Evolutionary conservation across 352 stramenopile species (phyloP).

Genomic region (Pelagophyceae sp.): DNA sequence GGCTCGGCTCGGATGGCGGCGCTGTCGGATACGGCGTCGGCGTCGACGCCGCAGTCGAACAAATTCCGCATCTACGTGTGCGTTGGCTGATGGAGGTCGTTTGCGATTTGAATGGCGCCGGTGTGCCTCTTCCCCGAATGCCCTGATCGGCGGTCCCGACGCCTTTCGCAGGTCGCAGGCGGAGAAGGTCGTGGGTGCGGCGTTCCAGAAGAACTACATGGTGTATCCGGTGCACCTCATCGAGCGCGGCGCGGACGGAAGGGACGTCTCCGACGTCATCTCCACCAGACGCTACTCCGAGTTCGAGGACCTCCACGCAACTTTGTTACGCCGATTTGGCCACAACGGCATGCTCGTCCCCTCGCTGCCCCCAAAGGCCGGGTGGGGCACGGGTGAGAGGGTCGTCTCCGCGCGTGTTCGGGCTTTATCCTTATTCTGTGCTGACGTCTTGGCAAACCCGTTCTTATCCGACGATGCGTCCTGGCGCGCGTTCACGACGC

Average conservation of each 20-base stretch:
- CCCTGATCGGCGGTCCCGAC: no score
- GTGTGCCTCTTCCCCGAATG: no score
- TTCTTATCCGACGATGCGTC: not conserved
- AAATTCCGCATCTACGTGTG: no score
- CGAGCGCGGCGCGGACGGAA: not conserved
- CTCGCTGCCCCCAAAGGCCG: not conserved
- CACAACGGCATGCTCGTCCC: not conserved
- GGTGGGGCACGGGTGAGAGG: not conserved
- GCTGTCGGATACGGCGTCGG: no score
- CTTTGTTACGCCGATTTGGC: not conserved
- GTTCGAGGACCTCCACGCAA: not conserved
- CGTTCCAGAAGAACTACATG: not conserved
- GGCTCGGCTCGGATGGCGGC: no score
- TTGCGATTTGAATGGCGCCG: no score
- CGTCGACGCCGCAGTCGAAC: no score
- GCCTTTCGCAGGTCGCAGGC: no score
- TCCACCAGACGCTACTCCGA: not conserved
- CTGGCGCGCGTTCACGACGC: not conserved
- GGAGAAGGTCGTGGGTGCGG: not conserved
- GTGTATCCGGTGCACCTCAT: not conserved
- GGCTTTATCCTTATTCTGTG: not conserved
- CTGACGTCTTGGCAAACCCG: not conserved
- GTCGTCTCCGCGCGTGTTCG: not conserved
- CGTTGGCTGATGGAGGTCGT: no score
- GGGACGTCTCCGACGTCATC: not conserved